Evolutionary conservation across 345 rosid genomes (phyloP).

Genomic region (Pistacia atlantica): DNA sequence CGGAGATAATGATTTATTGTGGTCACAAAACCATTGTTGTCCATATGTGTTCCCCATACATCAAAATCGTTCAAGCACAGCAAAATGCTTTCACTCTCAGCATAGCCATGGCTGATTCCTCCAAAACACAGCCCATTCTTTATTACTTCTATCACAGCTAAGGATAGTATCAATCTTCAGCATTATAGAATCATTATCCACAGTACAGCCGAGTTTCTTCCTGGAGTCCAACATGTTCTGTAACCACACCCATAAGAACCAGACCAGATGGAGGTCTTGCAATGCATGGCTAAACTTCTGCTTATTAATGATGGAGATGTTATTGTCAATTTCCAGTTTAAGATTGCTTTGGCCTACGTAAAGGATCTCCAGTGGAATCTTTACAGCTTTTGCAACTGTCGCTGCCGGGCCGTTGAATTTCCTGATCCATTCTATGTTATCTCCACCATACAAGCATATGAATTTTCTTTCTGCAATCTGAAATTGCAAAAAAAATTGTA

Average conservation of each 20-base stretch:
- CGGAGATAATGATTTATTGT: constrained; percentile 18
- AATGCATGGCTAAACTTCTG: constrained; percentile 28
- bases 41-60: not conserved
- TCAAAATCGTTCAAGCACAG: constrained; percentile 9
- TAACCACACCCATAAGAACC: constrained; percentile 44
- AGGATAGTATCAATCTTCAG: constrained; percentile 36
- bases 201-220: constrained; percentile 24
- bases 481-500: too few species aligned
- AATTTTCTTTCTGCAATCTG: too few species aligned
- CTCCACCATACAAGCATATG: too few species aligned
- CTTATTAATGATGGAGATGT: not conserved
- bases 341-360: constrained; percentile 41
- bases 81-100: not conserved
- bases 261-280: constrained; percentile 2
- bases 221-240: constrained; percentile 45
- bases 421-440: too few species aligned
- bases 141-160: constrained; percentile 34
- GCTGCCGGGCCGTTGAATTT: too few species aligned
- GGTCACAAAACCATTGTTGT: not conserved
- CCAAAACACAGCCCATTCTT: constrained; percentile 39
- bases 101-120: not conserved
- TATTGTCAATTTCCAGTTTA: constrained; percentile 19
- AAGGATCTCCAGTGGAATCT: constrained; percentile 18
- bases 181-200: constrained; percentile 29
- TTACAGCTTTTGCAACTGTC: too few species aligned